phyloP scores from a whole-genome alignment of 2,329 filamentous ascomycete genomes.

The Lasiodiplodia sp. region DNA sequence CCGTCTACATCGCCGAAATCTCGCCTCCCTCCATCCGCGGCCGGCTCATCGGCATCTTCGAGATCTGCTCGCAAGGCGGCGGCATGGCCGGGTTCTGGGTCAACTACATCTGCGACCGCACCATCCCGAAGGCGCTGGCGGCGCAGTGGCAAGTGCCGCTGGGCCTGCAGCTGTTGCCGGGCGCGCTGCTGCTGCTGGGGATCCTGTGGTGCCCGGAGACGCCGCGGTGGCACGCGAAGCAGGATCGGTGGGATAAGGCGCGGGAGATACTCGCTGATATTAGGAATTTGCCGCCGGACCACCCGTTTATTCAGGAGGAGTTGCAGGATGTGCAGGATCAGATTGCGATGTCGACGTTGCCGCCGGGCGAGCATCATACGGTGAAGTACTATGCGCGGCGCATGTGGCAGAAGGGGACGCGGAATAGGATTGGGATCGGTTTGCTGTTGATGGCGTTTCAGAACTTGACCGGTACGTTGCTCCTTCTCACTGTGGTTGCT shows the following conservation, averaged over 20 bases:
- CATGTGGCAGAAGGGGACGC: slow-evolving; percentile 58
- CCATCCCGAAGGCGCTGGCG: slow-evolving; percentile 38
- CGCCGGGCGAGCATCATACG: slow-evolving; percentile 51
- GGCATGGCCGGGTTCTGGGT: slow-evolving; percentile 63
- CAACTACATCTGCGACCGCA: slow-evolving; percentile 55
- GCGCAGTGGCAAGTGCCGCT: slow-evolving; percentile 65
- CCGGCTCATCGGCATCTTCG: slow-evolving; percentile 55
- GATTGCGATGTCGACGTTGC: slow-evolving; percentile 64
- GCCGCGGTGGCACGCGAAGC: slow-evolving; percentile 71
- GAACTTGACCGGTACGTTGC: slow-evolving; percentile 68
- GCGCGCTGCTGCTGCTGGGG: slow-evolving; percentile 38
- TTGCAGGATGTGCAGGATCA: slow-evolving; percentile 49
- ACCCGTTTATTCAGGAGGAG: slow-evolving; percentile 53
- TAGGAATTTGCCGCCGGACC: slow-evolving; percentile 58
- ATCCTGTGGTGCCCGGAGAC: slow-evolving; percentile 47
- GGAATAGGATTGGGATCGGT: slow-evolving; percentile 69
- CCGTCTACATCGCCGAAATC: slow-evolving; percentile 56
- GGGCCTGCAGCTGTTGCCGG: slow-evolving; percentile 47
- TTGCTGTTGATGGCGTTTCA: slow-evolving; percentile 72
- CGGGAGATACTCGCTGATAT: slow-evolving; percentile 60
- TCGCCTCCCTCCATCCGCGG: slow-evolving; percentile 55
- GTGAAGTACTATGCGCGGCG: slow-evolving; percentile 49
- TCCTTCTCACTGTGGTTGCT: accelerated
- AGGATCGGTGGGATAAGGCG: slow-evolving; percentile 68
- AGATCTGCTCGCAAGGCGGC: slow-evolving; percentile 51